Base-by-base conservation (phyloP, 306 rosid species). In the Elaeagnus macrophylla region DNA sequence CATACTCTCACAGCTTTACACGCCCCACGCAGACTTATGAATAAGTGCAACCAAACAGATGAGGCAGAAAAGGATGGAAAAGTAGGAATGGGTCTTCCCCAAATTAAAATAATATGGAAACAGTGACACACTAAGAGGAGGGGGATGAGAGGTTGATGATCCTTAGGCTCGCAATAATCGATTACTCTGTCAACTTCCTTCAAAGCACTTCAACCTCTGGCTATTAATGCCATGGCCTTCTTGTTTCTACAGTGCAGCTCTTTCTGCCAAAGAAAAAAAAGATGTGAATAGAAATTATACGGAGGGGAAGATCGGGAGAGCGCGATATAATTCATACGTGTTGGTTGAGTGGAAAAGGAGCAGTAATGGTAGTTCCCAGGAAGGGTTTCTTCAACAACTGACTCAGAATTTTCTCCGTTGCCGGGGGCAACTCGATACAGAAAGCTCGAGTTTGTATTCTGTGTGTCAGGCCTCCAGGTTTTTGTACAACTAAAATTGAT, bases 161-260 rank as follows among this genome's bases (percentile, higher is more conserved):
- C 93, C 18, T 91, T 81, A 54, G 62, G 86, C 69, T 86, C 96
- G 35, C 82, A 74, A 52, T 82, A 84, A 68, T 86, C 97, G 16
- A 80, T 80, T 36, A 86, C 96, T 71, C 95, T 75, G 52, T 91
- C 94, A 58, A 91, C 96, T 72, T 91, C 96, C 77, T 83, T 64
- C 64, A 86, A 56, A 56, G 95, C 94, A 68, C 65, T 82, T 88
- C 84, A 86, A 6, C 96, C 96, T 77, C 78, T 86, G 17, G 95
- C 94, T 64, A 86, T 78, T 19, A 80, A 65, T 65, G 82, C 93
- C 93, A 80, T 72, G 6, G 93, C 91, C 71, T 78, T 77, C 83
- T 81, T 83, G 81, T 86, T 91, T 76, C 97, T 76, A 67, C 80
- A 69, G 39, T 91, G 96, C 64, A 86, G 9, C 56, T 37, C 79